Evolutionary conservation across 2,329 filamentous ascomycete genomes (phyloP).

Genomic region (Clathrospora elynae): DNA sequence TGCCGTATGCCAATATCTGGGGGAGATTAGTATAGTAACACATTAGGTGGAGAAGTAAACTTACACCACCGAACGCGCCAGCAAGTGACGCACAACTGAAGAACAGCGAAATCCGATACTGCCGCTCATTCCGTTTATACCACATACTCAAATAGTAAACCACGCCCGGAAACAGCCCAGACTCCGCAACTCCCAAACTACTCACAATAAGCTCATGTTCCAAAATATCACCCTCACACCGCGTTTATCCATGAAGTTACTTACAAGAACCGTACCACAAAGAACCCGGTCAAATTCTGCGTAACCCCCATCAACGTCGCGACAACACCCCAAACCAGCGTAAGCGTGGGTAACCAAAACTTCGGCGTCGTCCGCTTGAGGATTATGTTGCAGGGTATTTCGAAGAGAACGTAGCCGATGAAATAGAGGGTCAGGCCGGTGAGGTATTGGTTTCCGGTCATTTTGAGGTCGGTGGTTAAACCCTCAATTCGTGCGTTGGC

Average conservation of each 20-base stretch:
- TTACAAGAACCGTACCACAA: constrained; percentile 55
- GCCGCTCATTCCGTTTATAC: constrained; percentile 65
- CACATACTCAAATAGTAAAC: constrained; percentile 66
- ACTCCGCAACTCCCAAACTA: constrained; percentile 44
- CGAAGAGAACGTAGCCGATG: constrained; percentile 56
- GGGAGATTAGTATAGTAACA: not conserved
- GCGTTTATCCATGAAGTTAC: constrained; percentile 16
- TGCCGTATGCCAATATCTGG: constrained; percentile 54
- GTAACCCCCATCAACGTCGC: constrained; percentile 58
- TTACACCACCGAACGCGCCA: constrained; percentile 64
- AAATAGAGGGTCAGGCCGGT: constrained; percentile 71
- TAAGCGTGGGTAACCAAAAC: constrained; percentile 55
- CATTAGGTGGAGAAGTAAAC: not conserved
- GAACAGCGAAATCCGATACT: constrained; percentile 64
- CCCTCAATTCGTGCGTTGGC: constrained; percentile 55
- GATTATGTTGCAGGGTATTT: constrained; percentile 66
- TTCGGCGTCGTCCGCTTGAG: constrained; percentile 62
- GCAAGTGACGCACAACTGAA: constrained; percentile 64
- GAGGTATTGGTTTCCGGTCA: constrained; percentile 61
- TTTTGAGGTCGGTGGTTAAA: constrained; percentile 35
- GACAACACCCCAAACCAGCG: constrained; percentile 56
- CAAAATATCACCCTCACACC: too few species aligned
- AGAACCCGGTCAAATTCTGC: constrained; percentile 53
- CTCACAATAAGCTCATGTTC: not conserved
- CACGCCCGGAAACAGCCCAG: constrained; percentile 47